Percentiles rank a stretch among this genome's conserved stretches.
Evolutionary conservation across 768 basidiomycete genomes (phyloP).

Genomic region (Lactarius indigo): DNA sequence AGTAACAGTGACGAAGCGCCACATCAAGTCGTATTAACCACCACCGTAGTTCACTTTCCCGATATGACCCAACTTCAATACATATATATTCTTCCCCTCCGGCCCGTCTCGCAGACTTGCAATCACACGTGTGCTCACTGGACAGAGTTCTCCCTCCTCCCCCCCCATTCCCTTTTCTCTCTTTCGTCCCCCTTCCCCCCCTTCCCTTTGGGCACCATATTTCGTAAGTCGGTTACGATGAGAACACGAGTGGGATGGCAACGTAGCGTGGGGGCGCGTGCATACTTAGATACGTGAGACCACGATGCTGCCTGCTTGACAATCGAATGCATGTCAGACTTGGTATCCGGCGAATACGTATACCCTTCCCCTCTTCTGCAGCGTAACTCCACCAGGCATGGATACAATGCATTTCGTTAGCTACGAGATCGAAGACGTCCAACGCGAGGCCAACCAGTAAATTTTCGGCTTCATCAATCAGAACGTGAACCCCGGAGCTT

Average conservation of each 20-base stretch:
- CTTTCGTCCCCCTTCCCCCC: background rate
- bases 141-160: background rate
- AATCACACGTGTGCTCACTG: conserved; percentile 6
- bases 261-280: background rate
- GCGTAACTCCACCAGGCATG: conserved; percentile 17
- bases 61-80: conserved; percentile 6
- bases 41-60: conserved; percentile 16
- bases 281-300: background rate
- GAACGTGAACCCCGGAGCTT: conserved; percentile 11
- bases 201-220: background rate
- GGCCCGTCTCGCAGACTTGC: conserved; percentile 1
- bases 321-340: conserved; percentile 4
- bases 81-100: background rate
- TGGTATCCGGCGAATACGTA: conserved; percentile 16
- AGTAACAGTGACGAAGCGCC: conserved; percentile 12
- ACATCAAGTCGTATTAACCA: conserved; percentile 7
- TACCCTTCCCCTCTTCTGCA: conserved; percentile 2
- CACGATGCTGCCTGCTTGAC: conserved; percentile 1
- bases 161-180: background rate
- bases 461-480: conserved; percentile 7
- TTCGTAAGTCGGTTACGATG: background rate
- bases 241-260: background rate
- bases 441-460: conserved; percentile 19
- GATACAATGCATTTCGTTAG: conserved; percentile 12
- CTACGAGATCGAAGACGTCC: conserved; percentile 15